These are phyloP conservation scores for Sanguinoderma infundibulare DNA, from an alignment of 1,284 basidiomycete genomes.

Conservation along the genomic window DNA sequence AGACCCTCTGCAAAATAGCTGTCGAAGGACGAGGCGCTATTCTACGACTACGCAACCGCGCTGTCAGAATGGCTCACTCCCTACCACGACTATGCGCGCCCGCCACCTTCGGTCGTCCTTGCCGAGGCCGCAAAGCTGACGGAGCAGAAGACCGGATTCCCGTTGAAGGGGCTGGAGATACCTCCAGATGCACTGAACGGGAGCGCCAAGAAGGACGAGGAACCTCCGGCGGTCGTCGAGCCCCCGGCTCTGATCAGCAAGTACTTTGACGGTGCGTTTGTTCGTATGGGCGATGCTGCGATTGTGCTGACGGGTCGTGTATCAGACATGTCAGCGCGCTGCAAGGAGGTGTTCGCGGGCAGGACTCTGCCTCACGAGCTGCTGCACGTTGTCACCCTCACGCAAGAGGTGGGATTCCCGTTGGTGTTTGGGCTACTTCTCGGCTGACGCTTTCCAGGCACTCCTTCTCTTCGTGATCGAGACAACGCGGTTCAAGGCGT, in stretches of 20 bases:
- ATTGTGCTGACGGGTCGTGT: not conserved
- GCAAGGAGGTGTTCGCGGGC: conserved; percentile 46
- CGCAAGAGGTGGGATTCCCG: conserved; percentile 60
- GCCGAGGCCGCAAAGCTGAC: conserved; percentile 74
- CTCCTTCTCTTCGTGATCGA: conserved; percentile 68
- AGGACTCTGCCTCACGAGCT: conserved; percentile 52
- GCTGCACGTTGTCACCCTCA: conserved; percentile 71
- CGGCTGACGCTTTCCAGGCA: conserved; percentile 47
- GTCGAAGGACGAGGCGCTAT: conserved; percentile 59
- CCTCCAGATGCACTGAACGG: conserved; percentile 50
- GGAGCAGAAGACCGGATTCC: conserved; percentile 69
- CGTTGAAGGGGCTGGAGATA: conserved; percentile 64
- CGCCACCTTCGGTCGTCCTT: conserved; percentile 66
- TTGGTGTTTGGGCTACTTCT: conserved; percentile 26
- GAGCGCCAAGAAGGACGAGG: conserved; percentile 68
- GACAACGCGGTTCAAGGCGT: conserved; percentile 70
- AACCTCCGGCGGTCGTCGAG: conserved; percentile 62
- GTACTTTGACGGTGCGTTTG: conserved; percentile 63
- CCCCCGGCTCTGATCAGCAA: conserved; percentile 55
- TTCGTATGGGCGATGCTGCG: not conserved
- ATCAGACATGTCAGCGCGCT: conserved; percentile 57
- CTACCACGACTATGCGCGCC: conserved; percentile 72
- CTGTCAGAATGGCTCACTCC: conserved; percentile 76
- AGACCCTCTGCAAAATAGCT: conserved; percentile 48
- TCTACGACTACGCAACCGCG: conserved; percentile 61